These are phyloP conservation scores for Ogataea pilisensis DNA, from an alignment of 805 yeast species.

Conservation along the genomic window DNA sequence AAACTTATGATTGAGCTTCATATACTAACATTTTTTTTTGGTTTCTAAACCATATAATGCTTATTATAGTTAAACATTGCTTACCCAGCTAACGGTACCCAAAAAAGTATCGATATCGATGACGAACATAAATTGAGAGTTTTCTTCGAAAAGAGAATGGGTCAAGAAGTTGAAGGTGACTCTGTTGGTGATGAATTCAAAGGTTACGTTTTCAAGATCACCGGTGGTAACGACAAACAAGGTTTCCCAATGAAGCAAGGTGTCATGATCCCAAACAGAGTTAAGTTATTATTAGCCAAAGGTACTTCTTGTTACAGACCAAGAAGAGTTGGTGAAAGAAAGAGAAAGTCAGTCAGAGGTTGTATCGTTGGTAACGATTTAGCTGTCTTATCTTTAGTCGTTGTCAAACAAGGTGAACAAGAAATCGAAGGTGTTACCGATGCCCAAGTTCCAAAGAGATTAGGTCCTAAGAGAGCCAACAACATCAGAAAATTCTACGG, in stretches of 20 bases:
- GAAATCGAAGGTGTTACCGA: conserved; percentile 97
- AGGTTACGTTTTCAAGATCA: conserved; percentile 97
- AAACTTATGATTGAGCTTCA: too few species aligned
- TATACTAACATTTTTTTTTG: too few species aligned
- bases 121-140: conserved; percentile 98
- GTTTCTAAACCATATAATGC: too few species aligned
- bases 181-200: conserved; percentile 97
- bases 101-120: conserved; percentile 95
- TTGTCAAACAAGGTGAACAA: conserved; percentile 95
- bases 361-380: conserved; percentile 97
- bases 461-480: conserved; percentile 99
- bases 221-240: conserved; percentile 99
- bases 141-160: conserved; percentile 99
- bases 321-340: conserved; percentile 99
- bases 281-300: conserved; percentile 87
- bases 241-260: conserved; percentile 99
- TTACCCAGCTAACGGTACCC: conserved; percentile 99
- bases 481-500: conserved; percentile 99
- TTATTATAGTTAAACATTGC: conserved; percentile 88
- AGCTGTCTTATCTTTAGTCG: conserved; percentile 88
- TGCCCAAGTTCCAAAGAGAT: conserved; percentile 93
- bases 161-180: conserved; percentile 99
- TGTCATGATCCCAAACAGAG: conserved; percentile 99
- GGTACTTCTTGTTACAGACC: conserved; percentile 99
- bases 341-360: conserved; percentile 99